phyloP scores from a whole-genome alignment of 306 rosid species.

The Myrica gale region DNA sequence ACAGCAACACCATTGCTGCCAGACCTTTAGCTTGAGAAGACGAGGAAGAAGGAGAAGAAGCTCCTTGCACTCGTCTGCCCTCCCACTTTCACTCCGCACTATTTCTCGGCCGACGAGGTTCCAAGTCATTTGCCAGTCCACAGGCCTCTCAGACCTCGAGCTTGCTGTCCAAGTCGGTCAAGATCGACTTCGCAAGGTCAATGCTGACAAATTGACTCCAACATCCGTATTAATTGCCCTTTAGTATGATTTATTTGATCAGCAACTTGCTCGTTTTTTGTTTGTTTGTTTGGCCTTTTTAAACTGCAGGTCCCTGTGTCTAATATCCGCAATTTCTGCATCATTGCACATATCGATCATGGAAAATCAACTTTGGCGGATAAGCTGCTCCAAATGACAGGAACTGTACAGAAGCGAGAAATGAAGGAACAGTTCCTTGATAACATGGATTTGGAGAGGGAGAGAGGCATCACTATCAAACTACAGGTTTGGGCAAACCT shows the following conservation, averaged over 20 bases:
- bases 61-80: slow-evolving; percentile 26
- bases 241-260: not conserved
- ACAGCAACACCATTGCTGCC: slow-evolving; percentile 18
- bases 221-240: not conserved
- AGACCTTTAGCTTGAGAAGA: not conserved
- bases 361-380: slow-evolving; percentile 90
- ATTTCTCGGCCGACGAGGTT: slow-evolving; percentile 24
- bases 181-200: slow-evolving; percentile 73
- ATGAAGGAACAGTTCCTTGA: slow-evolving; percentile 99
- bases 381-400: slow-evolving; percentile 79
- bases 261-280: not conserved
- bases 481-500: slow-evolving; percentile 47
- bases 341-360: slow-evolving; percentile 90
- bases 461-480: slow-evolving; percentile 91
- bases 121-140: slow-evolving; percentile 40
- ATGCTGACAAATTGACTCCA: not conserved
- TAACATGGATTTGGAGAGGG: slow-evolving; percentile 97
- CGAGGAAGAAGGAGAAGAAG: slow-evolving; percentile 26
- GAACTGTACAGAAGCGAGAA: slow-evolving; percentile 83
- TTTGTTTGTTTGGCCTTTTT: not conserved
- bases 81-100: slow-evolving; percentile 9
- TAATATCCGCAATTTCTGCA: slow-evolving; percentile 69
- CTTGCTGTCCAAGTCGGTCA: slow-evolving; percentile 49
- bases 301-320: slow-evolving; percentile 68
- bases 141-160: slow-evolving; percentile 42